phyloP scores from a whole-genome alignment of 495 filamentous ascomycete species.

The Penicillium tannophilum region DNA sequence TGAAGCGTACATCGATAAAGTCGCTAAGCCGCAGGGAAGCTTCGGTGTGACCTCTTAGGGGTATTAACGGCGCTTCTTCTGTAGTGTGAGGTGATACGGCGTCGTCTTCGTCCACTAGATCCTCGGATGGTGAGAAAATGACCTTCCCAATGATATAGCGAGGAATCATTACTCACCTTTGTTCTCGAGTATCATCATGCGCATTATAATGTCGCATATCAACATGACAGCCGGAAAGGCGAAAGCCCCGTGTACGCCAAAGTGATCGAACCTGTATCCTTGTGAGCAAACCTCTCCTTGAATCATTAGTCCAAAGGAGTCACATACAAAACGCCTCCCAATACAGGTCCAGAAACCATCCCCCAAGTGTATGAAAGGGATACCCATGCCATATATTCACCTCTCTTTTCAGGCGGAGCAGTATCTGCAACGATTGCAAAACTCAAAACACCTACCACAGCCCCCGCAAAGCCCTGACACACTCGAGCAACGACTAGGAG shows the following conservation, averaged over 20 bases:
- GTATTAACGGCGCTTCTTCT: too few species aligned
- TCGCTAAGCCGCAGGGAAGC: too few species aligned
- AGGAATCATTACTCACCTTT: too few species aligned
- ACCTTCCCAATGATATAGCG: too few species aligned
- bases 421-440: constrained; percentile 14
- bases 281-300: not conserved
- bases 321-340: too few species aligned
- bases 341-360: not conserved
- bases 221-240: constrained; percentile 7
- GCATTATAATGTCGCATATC: constrained; percentile 9
- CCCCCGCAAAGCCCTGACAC: constrained; percentile 12
- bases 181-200: not conserved
- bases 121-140: too few species aligned
- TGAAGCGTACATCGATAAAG: too few species aligned
- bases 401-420: constrained; percentile 6
- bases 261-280: constrained; percentile 8
- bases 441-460: constrained; percentile 15
- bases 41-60: too few species aligned
- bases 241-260: constrained; percentile 11
- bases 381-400: constrained; percentile 13
- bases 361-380: constrained; percentile 15
- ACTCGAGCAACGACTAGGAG: not conserved
- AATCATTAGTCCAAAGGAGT: too few species aligned
- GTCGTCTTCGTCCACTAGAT: too few species aligned
- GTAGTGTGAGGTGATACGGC: too few species aligned